phyloP scores from a whole-genome alignment of 108 stramenopile genomes.

The Mediolabrus comicus region DNA sequence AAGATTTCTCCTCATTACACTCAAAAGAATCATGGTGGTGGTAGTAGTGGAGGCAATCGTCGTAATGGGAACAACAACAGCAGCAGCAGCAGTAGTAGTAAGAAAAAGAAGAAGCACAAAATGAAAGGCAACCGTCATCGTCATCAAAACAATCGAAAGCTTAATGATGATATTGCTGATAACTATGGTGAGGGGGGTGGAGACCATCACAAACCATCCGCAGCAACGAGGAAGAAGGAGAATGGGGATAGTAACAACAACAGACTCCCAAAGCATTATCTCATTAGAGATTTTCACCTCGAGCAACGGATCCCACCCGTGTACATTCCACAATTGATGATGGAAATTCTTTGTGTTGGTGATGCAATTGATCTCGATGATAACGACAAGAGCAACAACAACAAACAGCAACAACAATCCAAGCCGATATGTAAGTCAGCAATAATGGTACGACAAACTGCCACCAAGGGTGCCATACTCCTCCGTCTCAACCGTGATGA shows the following conservation, averaged over 20 bases:
- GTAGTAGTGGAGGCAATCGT: neutral
- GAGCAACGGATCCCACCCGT: slow-evolving; percentile 50
- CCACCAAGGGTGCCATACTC: slow-evolving; percentile 72
- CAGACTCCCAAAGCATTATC: slow-evolving; percentile 3
- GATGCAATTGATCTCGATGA: slow-evolving; percentile 24
- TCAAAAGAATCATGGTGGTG: neutral
- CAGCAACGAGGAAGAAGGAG: neutral
- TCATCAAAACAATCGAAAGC: neutral
- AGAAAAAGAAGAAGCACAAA: neutral
- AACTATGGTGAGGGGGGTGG: neutral
- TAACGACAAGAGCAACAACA: neutral
- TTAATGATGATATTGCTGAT: slow-evolving; percentile 5
- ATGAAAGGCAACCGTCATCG: neutral
- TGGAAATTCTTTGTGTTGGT: slow-evolving; percentile 86
- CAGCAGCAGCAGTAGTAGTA: neutral
- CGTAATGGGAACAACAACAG: too few relatives aligned
- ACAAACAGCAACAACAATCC: neutral
- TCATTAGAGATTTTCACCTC: slow-evolving; percentile 37
- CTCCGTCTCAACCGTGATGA: slow-evolving; percentile 78
- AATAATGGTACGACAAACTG: slow-evolving; percentile 84
- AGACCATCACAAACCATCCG: neutral
- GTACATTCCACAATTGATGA: slow-evolving; percentile 84
- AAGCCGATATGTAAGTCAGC: slow-evolving; percentile 61
- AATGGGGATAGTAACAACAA: slow-evolving; percentile 13
- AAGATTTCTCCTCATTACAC: slow-evolving; percentile 1